Evolutionary conservation across 176 grass and related monocot genomes (phyloP).

Genomic region (Oryza officinalis): DNA sequence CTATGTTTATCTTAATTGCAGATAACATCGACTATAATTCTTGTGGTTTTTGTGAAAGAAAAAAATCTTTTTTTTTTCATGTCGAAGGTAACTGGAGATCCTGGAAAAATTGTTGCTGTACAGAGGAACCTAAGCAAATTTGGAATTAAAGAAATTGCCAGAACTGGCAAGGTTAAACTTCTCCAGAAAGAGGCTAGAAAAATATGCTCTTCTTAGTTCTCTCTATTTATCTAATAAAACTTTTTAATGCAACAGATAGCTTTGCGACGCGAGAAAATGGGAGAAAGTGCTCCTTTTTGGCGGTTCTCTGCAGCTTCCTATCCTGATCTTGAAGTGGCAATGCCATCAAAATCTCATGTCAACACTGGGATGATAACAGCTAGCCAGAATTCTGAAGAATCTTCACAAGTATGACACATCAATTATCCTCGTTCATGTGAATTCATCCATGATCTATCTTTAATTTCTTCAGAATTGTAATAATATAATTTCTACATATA

Average conservation of each 20-base stretch:
- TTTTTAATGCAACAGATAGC: slow-evolving; percentile 63
- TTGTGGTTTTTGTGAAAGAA: slow-evolving; percentile 5
- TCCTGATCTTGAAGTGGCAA: slow-evolving; percentile 60
- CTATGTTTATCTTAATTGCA: background rate
- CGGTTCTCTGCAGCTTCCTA: slow-evolving; percentile 94
- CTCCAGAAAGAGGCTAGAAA: slow-evolving; percentile 45
- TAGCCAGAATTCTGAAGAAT: slow-evolving; percentile 33
- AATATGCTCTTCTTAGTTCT: slow-evolving; percentile 28
- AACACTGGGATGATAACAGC: background rate
- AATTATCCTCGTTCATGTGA: background rate
- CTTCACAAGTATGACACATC: slow-evolving; percentile 18
- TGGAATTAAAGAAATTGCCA: slow-evolving; percentile 88
- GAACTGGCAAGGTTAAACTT: slow-evolving; percentile 79
- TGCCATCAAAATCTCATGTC: slow-evolving; percentile 38
- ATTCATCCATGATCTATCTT: background rate
- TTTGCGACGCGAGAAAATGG: slow-evolving; percentile 87
- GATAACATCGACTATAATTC: background rate
- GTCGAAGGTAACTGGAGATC: slow-evolving; percentile 89
- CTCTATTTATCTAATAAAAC: background rate
- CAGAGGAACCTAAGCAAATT: slow-evolving; percentile 78
- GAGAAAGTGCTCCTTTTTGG: slow-evolving; percentile 90
- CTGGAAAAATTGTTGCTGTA: slow-evolving; percentile 85
- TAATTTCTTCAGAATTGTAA: background rate
- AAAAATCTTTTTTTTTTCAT: background rate
- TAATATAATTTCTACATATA: background rate